phyloP scores from a whole-genome alignment of 768 basidiomycete species.

The Mrakia hoshinonis region DNA sequence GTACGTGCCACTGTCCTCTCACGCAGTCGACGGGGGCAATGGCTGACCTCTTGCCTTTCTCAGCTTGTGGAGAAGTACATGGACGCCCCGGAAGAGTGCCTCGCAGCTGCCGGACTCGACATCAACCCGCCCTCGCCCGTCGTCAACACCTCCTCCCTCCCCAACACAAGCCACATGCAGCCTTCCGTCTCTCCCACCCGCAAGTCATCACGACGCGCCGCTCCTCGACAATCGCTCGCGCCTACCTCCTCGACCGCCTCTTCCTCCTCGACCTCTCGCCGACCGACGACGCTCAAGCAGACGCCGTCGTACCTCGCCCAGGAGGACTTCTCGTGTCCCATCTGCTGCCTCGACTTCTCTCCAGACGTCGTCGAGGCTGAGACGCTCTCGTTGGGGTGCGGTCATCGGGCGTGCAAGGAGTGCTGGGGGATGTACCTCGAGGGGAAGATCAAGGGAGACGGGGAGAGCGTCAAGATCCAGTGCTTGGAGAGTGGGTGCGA shows the following conservation, averaged over 20 bases:
- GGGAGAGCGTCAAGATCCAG: slow-evolving; percentile 47
- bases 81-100: slow-evolving; percentile 71
- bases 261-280: slow-evolving; percentile 35
- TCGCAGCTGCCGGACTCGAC: slow-evolving; percentile 64
- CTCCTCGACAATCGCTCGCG: slow-evolving; percentile 43
- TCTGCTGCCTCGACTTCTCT: slow-evolving; percentile 58
- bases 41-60: neutral
- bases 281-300: slow-evolving; percentile 24
- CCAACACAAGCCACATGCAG: neutral
- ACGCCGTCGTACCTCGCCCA: slow-evolving; percentile 41
- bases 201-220: slow-evolving; percentile 32
- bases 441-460: slow-evolving; percentile 75
- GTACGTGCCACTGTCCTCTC: slow-evolving; percentile 40
- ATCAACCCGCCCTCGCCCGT: slow-evolving; percentile 6
- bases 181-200: slow-evolving; percentile 23
- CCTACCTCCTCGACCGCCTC: slow-evolving; percentile 38
- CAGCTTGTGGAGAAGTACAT: slow-evolving; percentile 51
- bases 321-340: slow-evolving; percentile 73
- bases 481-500: slow-evolving; percentile 45
- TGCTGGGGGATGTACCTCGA: slow-evolving; percentile 76
- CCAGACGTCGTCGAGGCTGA: slow-evolving; percentile 55
- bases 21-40: neutral
- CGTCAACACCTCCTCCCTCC: slow-evolving; percentile 13
- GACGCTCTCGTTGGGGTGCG: slow-evolving; percentile 66
- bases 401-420: slow-evolving; percentile 69